These are phyloP conservation scores for Populus nigra DNA, from an alignment of 345 rosid genomes.

Conservation along the genomic window DNA sequence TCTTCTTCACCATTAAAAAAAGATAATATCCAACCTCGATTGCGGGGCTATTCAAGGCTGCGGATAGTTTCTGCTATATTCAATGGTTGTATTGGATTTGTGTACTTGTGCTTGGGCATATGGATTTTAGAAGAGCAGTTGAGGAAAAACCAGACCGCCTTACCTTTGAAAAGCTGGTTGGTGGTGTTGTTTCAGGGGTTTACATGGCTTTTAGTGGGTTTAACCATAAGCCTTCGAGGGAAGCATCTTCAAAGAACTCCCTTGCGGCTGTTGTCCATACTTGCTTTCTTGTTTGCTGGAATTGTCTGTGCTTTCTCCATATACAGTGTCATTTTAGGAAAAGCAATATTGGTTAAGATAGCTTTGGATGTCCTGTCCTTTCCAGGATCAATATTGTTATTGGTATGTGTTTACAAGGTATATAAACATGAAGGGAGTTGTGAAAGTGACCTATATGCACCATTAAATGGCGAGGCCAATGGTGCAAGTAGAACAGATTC, in stretches of 20 bases:
- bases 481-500: constrained; percentile 27
- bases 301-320: constrained; percentile 44
- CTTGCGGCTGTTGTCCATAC: constrained; percentile 44
- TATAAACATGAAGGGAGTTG: constrained; percentile 25
- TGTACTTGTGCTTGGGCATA: constrained; percentile 50
- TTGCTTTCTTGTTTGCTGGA: constrained; percentile 49
- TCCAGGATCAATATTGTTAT: constrained; percentile 57
- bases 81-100: constrained; percentile 61
- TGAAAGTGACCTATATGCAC: constrained; percentile 46
- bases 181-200: constrained; percentile 51
- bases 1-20: constrained; percentile 38
- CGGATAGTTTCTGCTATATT: constrained; percentile 47
- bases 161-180: constrained; percentile 55
- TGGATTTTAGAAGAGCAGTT: constrained; percentile 59
- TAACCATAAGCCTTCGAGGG: constrained; percentile 46
- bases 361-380: constrained; percentile 51
- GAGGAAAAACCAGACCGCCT: constrained; percentile 33
- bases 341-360: constrained; percentile 21
- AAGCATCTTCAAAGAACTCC: constrained; percentile 32
- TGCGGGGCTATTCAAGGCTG: constrained; percentile 31
- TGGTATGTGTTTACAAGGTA: constrained; percentile 52
- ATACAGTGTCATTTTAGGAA: constrained; percentile 31
- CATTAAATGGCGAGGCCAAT: constrained; percentile 46
- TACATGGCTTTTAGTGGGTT: constrained; percentile 58
- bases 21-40: constrained; percentile 17